These are phyloP conservation scores for Metschnikowia borealis DNA, from an alignment of 805 yeast species.

Conservation along the genomic window DNA sequence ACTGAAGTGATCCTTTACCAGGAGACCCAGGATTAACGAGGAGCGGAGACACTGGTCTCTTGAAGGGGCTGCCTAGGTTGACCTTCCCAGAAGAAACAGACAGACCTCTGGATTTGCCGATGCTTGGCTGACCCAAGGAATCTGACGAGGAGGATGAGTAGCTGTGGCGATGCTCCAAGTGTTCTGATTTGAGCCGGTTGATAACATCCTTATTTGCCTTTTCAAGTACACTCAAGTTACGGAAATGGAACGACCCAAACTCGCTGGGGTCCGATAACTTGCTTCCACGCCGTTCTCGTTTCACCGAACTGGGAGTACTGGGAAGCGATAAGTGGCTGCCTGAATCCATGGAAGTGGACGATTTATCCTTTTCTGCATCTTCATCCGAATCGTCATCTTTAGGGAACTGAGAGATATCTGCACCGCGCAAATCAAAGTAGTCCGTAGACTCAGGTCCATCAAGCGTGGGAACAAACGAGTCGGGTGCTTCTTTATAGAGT, in stretches of 20 bases:
- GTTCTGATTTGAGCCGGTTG: conserved; percentile 80
- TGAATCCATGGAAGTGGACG: background rate
- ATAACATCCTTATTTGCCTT: conserved; percentile 92
- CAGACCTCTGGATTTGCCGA: conserved; percentile 33
- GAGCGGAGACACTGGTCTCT: conserved; percentile 46
- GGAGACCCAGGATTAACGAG: conserved; percentile 27
- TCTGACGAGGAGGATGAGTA: conserved; percentile 49
- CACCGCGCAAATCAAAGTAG: conserved; percentile 90
- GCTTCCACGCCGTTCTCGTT: conserved; percentile 68
- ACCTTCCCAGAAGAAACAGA: conserved; percentile 22
- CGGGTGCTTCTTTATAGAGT: conserved; percentile 63
- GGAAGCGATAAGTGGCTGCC: conserved; percentile 16
- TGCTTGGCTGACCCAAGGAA: conserved; percentile 26
- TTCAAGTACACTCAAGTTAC: conserved; percentile 85
- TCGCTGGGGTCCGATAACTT: conserved; percentile 69
- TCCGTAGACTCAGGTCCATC: conserved; percentile 85
- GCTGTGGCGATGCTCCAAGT: conserved; percentile 55
- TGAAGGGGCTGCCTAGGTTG: conserved; percentile 36
- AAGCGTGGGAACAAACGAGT: conserved; percentile 72
- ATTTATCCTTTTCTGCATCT: conserved; percentile 9
- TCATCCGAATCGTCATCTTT: conserved; percentile 42
- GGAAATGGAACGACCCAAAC: conserved; percentile 89
- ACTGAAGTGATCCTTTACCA: conserved; percentile 14
- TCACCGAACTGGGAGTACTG: conserved; percentile 21
- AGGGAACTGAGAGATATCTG: conserved; percentile 62